A percentile compares a stretch with the other conserved stretches of the same genome.
Conservation (phyloP, 2,329 filamentous ascomycete genomes). For the Xylariaceae sp. region DNA sequence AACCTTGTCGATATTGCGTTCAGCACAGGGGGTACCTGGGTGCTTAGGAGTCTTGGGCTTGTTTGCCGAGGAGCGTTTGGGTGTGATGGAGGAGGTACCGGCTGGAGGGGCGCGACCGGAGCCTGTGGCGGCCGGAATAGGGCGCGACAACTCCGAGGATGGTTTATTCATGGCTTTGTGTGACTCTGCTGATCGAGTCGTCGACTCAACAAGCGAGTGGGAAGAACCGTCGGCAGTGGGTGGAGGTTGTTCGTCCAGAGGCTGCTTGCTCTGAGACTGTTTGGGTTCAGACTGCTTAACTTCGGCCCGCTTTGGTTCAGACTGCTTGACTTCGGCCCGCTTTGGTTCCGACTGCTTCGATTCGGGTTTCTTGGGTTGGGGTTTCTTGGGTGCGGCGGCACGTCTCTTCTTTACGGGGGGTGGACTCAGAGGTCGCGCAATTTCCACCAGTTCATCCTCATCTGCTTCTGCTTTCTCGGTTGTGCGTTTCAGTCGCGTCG, state of each 20-base stretch:
- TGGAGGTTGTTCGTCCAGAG: not conserved
- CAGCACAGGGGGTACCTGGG: conserved; percentile 39
- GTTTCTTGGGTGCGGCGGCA: too few relatives aligned
- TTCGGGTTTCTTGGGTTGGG: too few relatives aligned
- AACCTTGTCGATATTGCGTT: conserved; percentile 81
- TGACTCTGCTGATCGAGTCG: not conserved
- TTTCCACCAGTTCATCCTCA: too few relatives aligned
- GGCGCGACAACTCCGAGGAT: conserved; percentile 1
- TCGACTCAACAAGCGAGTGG: not conserved
- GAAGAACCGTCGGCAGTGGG: not conserved
- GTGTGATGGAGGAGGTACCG: conserved; percentile 17
- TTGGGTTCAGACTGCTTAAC: not conserved
- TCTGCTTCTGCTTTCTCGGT: too few relatives aligned
- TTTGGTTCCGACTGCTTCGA: not conserved
- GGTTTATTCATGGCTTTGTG: not conserved
- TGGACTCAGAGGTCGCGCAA: too few relatives aligned
- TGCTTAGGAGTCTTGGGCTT: conserved; percentile 21
- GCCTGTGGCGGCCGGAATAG: not conserved
- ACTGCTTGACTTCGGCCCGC: not conserved
- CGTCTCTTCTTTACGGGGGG: too few relatives aligned
- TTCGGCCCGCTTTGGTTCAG: too few relatives aligned
- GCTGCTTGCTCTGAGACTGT: not conserved
- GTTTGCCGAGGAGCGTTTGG: conserved; percentile 22
- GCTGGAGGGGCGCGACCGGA: not conserved
- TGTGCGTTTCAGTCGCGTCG: too few relatives aligned